Conservation (phyloP, 495 filamentous ascomycete genomes). For the Eremomyces bilateralis region DNA sequence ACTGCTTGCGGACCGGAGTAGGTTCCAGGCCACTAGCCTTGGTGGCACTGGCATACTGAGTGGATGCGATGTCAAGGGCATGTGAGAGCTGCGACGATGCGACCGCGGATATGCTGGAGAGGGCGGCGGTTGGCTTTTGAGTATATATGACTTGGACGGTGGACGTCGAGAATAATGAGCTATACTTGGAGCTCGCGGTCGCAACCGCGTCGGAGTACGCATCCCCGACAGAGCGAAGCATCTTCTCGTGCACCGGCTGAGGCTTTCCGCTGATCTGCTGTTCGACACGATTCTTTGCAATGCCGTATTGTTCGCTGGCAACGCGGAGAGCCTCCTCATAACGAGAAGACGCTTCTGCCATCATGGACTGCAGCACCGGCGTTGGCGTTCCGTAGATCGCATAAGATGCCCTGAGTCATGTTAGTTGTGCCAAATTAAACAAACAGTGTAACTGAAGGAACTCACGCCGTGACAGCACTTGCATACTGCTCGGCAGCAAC, state of each 20-base stretch:
- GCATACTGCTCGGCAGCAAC: constrained; percentile 23
- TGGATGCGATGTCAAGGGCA: constrained; percentile 39
- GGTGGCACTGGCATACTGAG: constrained; percentile 38
- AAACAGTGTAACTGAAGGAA: too few species aligned
- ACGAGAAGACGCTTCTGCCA: constrained; percentile 28
- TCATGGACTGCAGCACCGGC: constrained; percentile 21
- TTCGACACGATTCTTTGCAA: constrained; percentile 42
- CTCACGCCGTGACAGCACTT: background rate
- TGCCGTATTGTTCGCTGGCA: constrained; percentile 40
- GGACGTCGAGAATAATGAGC: too few species aligned
- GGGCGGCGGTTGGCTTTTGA: too few species aligned
- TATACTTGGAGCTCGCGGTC: constrained; percentile 35
- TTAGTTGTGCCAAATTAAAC: constrained; percentile 5
- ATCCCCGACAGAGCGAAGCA: constrained; percentile 43
- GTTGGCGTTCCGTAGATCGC: constrained; percentile 39
- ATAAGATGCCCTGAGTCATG: constrained; percentile 28
- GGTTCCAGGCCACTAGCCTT: constrained; percentile 34
- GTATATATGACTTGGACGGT: too few species aligned
- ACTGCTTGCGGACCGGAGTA: constrained; percentile 29
- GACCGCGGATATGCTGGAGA: constrained; percentile 41
- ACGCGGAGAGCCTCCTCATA: constrained; percentile 37
- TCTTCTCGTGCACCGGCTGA: constrained; percentile 35
- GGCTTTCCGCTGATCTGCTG: constrained; percentile 43
- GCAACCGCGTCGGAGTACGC: constrained; percentile 45
- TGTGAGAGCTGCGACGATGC: constrained; percentile 42